Percentiles rank a stretch among this genome's conserved stretches.
Conservation (phyloP, 2,329 filamentous ascomycete genomes). For the Colletotrichum musae region DNA sequence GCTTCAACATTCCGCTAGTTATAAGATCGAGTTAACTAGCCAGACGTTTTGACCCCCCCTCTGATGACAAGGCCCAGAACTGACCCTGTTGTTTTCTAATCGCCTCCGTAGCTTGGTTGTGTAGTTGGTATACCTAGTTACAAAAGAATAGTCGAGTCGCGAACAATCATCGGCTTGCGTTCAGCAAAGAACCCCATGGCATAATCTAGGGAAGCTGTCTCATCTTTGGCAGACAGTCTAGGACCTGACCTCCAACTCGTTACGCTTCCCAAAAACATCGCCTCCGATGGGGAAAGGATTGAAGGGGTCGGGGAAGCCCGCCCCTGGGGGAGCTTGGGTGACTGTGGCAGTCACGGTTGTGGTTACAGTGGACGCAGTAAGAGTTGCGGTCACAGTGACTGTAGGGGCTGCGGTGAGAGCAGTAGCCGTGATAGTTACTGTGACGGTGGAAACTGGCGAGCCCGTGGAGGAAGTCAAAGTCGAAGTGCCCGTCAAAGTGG, state of each 20-base stretch:
- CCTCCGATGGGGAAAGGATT: conserved; percentile 1
- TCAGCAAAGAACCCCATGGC: no score
- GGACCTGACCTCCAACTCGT: background rate
- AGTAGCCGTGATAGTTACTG: background rate
- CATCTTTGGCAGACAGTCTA: background rate
- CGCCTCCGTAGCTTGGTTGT: no score
- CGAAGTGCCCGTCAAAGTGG: background rate
- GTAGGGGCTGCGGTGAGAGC: background rate
- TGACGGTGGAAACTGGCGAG: background rate
- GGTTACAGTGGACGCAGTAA: background rate
- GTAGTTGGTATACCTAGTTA: no score
- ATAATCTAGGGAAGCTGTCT: background rate
- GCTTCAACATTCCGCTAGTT: no score
- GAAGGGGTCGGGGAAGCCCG: background rate
- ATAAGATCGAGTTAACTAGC: no score
- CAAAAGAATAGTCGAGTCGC: no score
- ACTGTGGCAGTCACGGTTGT: background rate
- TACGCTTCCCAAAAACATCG: background rate
- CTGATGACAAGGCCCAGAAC: no score
- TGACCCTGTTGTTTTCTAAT: no score
- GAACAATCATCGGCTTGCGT: no score
- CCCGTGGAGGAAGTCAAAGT: background rate
- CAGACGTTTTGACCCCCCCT: no score
- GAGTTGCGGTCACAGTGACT: background rate
- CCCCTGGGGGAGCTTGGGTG: background rate